Base-by-base conservation (phyloP, 345 rosid species). In the Eucalyptus curtisii region DNA sequence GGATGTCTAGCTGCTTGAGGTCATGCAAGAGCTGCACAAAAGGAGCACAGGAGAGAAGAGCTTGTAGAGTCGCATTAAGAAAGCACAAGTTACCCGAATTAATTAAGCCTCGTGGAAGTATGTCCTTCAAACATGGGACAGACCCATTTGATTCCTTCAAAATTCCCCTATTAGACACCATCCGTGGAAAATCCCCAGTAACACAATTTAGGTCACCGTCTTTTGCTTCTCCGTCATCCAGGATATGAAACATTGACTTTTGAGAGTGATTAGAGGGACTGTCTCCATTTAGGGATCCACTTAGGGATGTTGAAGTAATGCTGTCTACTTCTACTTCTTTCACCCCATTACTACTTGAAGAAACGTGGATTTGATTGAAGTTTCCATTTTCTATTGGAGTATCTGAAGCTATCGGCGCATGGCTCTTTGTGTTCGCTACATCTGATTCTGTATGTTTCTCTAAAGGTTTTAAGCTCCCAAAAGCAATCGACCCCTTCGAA, bases 41-140 rank as follows among this genome's bases (percentile, higher is more conserved):
- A 87, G 97, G 99, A 84, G 97, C 92, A 91, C 99, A 97, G 25
- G 98, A 95, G 55, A 97, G 90, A 31, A 97, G 94, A 86, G 99
- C 99, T 90, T 98, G 99, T 87, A 98, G 89, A 76, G 99, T 95
- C 16, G 99, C 94, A 90, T 95, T 98, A 84, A 97, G 99, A 92
- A 98, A 98, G 90, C 99, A 98, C 89, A 95, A 87, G 91, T 98
- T 98, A 66, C 99, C 99, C 0, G 94, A 93, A 90, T 98, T 98
- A 85, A 96, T 94, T 86, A 98, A 94, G 87, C 99, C 99, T 87
- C 96, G 96, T 6, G 99, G 99, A 53, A 91, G 89, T 48, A 96
- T 91, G 90, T 89, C 90, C 86, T 87, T 94, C 86, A 88, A 86
- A 76, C 91, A 86, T 40, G 92, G 52, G 80, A 91, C 53, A 89